Evolutionary conservation across 768 basidiomycete genomes (phyloP), one percentile per base, ranked within the genome.

Genomic region (Naganishia vishniacii): DNA sequence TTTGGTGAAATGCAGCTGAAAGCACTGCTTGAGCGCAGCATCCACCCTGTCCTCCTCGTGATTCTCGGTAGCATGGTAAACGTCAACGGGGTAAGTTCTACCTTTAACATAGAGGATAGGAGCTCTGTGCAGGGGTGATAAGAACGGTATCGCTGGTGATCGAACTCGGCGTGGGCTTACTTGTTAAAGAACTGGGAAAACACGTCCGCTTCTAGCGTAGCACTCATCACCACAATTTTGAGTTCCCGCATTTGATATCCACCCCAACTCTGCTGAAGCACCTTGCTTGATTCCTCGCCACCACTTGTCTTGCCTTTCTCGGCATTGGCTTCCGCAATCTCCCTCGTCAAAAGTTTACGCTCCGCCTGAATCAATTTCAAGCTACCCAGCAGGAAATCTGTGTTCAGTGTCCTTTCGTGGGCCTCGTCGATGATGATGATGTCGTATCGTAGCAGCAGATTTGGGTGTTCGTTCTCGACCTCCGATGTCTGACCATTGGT

Each of bases 221-320:
- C 95, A 76, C 90, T 92, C 95, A 99, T 99, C 68, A 99, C 83
- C 23, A 99, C 83, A 41, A 99, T 83, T 76, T 93, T 98, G 65
- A 99, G 82, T 16, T 88, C 86, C 65, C 84, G 85, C 2, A 81
- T 71, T 44, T 73, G 31, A 37, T 48, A 67, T 37, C 65, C 65
- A 9, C 56, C 59, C 58, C 47, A 49, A 8, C 72, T 78, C 61
- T 80, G 83, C n/a, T 78, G 80, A 68, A 85, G 16, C 56, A 42
- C 42, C 20, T 48, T 32, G 79, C 79, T 78, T 77, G 67, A 65
- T 7, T 48, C 44, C 23, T 56, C 60, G 13, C 25, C 44, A 18
- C 16, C 46, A 18, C n/a, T 60, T 37, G 72, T 77, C 53, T 84
- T 85, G 31, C 62, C 62, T 28, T 59, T 61, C 42, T 79, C 79